Evolutionary conservation across 306 rosid genomes (phyloP).

Genomic region (Trifolium fragiferum): DNA sequence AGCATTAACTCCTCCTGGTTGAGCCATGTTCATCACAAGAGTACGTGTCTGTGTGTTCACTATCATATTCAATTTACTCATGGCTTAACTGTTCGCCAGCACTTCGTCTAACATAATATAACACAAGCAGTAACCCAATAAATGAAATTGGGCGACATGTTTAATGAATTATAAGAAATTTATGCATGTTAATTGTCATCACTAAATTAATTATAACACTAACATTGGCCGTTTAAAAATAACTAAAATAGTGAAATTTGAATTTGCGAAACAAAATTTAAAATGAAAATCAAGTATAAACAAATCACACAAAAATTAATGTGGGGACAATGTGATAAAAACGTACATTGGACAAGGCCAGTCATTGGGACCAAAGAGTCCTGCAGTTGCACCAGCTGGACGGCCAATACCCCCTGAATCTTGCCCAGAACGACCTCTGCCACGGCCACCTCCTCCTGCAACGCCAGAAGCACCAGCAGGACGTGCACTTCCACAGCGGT

Average conservation of each 20-base stretch:
- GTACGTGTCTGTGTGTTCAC: not conserved
- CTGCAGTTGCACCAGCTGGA: conserved; percentile 65
- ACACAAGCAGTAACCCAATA: conserved; percentile 21
- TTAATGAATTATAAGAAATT: not conserved
- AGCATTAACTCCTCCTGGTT: conserved; percentile 17
- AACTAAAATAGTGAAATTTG: conserved; percentile 6
- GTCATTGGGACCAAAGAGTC: conserved; percentile 98
- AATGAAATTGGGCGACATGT: conserved; percentile 3
- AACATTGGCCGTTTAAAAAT: no score
- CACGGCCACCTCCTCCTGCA: conserved; percentile 85
- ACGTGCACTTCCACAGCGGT: conserved; percentile 97
- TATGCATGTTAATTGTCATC: conserved; percentile 14
- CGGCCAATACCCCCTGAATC: conserved; percentile 75
- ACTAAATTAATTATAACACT: not conserved
- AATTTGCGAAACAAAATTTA: conserved; percentile 8
- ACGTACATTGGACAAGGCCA: conserved; percentile 98
- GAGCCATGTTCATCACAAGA: conserved; percentile 1
- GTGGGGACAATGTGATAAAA: not conserved
- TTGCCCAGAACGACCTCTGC: conserved; percentile 77
- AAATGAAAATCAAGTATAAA: conserved; percentile 21
- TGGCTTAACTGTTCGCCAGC: conserved; percentile 6
- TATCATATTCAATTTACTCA: conserved; percentile 12
- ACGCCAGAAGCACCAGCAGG: conserved; percentile 89
- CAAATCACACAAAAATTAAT: conserved; percentile 20
- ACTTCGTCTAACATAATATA: conserved; percentile 19